phyloP scores from a whole-genome alignment of 2,329 filamentous ascomycete genomes.

The Leptographium flavum region DNA sequence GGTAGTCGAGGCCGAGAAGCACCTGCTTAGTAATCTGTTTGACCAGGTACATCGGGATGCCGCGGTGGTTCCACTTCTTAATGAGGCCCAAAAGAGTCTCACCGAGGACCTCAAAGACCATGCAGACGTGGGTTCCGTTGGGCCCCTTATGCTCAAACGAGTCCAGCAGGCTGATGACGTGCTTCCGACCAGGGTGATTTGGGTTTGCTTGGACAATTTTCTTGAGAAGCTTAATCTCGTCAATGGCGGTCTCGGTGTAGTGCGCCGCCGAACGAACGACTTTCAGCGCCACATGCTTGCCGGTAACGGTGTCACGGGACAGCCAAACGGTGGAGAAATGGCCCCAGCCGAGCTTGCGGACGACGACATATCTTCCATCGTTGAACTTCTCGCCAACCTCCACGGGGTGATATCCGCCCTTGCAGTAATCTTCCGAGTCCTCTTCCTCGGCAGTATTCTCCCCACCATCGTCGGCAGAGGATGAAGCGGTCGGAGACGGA shows the following conservation, averaged over 20 bases:
- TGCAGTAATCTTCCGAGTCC: conserved; percentile 98
- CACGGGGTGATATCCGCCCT: conserved; percentile 95
- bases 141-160: conserved; percentile 97
- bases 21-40: conserved; percentile 99
- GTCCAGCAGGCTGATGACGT: conserved; percentile 90
- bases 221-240: conserved; percentile 96
- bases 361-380: conserved; percentile 88
- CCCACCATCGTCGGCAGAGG: conserved; percentile 66
- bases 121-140: conserved; percentile 92
- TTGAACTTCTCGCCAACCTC: conserved; percentile 93
- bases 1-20: conserved; percentile 83
- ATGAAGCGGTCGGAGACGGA: conserved; percentile 63
- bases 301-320: conserved; percentile 67
- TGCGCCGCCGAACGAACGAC: conserved; percentile 95
- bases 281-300: conserved; percentile 94
- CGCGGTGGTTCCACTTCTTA: conserved; percentile 96
- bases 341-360: conserved; percentile 94
- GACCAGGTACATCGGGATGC: conserved; percentile 89
- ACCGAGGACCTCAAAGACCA: conserved; percentile 96
- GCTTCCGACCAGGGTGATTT: conserved; percentile 81
- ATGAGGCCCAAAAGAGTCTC: conserved; percentile 91
- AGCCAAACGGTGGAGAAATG: conserved; percentile 97
- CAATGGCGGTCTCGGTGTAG: conserved; percentile 96
- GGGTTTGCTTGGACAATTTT: conserved; percentile 94
- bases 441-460: conserved; percentile 96